Evolutionary conservation across 768 basidiomycete genomes (phyloP).

Genomic region (Kwoniella dejecticola): DNA sequence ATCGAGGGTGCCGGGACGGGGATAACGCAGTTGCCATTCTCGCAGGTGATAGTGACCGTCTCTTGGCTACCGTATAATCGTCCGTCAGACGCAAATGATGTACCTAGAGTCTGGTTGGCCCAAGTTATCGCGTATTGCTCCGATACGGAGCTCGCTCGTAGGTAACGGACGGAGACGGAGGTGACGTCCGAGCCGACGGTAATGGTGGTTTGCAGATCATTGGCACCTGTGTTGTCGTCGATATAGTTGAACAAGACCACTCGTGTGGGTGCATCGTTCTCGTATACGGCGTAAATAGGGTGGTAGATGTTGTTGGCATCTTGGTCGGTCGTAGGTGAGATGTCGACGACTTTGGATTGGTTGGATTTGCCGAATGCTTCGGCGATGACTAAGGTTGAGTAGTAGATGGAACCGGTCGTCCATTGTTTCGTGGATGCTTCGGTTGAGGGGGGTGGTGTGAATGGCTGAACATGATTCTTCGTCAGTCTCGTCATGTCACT

Average conservation of each 20-base stretch:
- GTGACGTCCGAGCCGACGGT: constrained; percentile 53
- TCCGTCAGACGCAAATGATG: constrained; percentile 67
- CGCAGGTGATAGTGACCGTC: constrained; percentile 66
- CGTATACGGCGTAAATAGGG: constrained; percentile 72
- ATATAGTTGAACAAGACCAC: constrained; percentile 75
- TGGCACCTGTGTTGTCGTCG: constrained; percentile 64
- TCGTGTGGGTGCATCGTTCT: constrained; percentile 65
- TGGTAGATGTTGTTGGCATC: constrained; percentile 60
- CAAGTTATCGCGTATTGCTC: constrained; percentile 71
- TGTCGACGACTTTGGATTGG: constrained; percentile 68
- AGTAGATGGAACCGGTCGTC: constrained; percentile 75
- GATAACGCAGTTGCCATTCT: constrained; percentile 63
- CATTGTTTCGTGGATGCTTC: constrained; percentile 66
- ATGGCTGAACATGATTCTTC: constrained; percentile 56
- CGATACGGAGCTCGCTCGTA: constrained; percentile 62
- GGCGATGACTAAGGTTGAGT: constrained; percentile 69
- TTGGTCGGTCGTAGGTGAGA: constrained; percentile 59
- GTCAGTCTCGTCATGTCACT: not conserved
- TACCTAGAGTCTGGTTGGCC: constrained; percentile 69
- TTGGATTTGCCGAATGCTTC: constrained; percentile 72
- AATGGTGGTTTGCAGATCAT: constrained; percentile 61
- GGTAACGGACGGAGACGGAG: constrained; percentile 58
- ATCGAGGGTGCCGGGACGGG: constrained; percentile 71
- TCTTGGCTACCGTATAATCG: constrained; percentile 63
- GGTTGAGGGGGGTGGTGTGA: constrained; percentile 64